Conservation (phyloP, 179 eudicot genomes). For the Heliamphora ciliata region DNA sequence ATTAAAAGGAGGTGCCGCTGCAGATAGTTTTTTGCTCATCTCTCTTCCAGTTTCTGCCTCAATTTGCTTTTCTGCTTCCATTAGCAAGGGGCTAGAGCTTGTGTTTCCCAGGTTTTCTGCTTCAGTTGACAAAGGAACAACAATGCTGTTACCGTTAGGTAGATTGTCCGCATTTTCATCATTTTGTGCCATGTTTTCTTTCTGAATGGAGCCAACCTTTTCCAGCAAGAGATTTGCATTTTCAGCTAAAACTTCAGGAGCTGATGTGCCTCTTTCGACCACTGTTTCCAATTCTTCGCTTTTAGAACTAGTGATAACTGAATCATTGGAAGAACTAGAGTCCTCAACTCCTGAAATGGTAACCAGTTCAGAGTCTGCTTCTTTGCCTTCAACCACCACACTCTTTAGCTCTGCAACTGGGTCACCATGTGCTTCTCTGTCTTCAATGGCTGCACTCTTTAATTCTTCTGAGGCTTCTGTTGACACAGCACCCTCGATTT, state of each 20-base stretch:
- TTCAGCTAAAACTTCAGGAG: conserved; percentile 19
- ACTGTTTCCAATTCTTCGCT: conserved; percentile 23
- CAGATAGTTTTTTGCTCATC: conserved; percentile 67
- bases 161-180: conserved; percentile 18
- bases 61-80: conserved; percentile 42
- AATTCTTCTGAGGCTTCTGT: conserved; percentile 17
- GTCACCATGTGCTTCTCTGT: conserved; percentile 14
- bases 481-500: conserved; percentile 19
- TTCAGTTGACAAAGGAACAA: conserved; percentile 27
- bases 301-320: conserved; percentile 17
- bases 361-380: conserved; percentile 19
- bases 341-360: conserved; percentile 18
- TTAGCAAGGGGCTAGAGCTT: conserved; percentile 22
- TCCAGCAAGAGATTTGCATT: conserved; percentile 12
- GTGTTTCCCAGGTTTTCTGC: conserved; percentile 30
- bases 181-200: conserved; percentile 21
- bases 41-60: conserved; percentile 56
- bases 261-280: conserved; percentile 18
- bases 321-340: conserved; percentile 23
- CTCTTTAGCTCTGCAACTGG: conserved; percentile 12
- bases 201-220: conserved; percentile 17
- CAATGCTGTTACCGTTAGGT: conserved; percentile 13
- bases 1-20: conserved; percentile 91
- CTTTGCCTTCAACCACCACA: conserved; percentile 17
- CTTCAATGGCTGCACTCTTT: conserved; percentile 16